Evolutionary conservation across 768 basidiomycete species (phyloP).

Genomic region (Trichaptum fuscoviolaceum): DNA sequence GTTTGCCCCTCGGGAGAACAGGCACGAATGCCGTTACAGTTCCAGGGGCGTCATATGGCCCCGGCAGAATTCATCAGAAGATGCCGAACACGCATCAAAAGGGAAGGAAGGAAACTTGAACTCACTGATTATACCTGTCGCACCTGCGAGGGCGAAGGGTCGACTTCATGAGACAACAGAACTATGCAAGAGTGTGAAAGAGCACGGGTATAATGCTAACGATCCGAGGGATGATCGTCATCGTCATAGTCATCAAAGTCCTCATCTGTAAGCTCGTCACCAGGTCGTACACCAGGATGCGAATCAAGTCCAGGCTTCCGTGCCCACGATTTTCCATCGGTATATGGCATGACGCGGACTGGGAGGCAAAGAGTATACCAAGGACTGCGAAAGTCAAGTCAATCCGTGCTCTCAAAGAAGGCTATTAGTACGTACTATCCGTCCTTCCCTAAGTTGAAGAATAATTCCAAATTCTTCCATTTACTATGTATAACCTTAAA

Average conservation of each 20-base stretch:
- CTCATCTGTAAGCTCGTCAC: slow-evolving; percentile 86
- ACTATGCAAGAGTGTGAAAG: background rate
- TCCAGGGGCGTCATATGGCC: slow-evolving; percentile 78
- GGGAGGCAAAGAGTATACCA: slow-evolving; percentile 79
- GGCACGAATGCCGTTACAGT: slow-evolving; percentile 13
- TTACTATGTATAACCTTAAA: slow-evolving; percentile 30
- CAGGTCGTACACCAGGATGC: slow-evolving; percentile 58
- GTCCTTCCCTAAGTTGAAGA: slow-evolving; percentile 78
- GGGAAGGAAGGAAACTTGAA: slow-evolving; percentile 6
- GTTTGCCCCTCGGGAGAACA: slow-evolving; percentile 44
- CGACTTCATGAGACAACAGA: background rate
- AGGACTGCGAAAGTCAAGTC: slow-evolving; percentile 41
- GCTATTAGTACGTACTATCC: slow-evolving; percentile 63
- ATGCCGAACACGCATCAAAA: slow-evolving; percentile 2
- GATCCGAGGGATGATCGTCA: slow-evolving; percentile 1
- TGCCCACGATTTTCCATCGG: slow-evolving; percentile 81
- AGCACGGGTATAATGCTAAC: background rate
- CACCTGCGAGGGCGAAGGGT: background rate
- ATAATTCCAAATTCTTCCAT: slow-evolving; percentile 67
- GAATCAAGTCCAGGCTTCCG: slow-evolving; percentile 57
- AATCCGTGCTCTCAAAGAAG: slow-evolving; percentile 1
- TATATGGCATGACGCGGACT: slow-evolving; percentile 70
- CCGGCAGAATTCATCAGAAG: slow-evolving; percentile 68
- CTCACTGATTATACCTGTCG: slow-evolving; percentile 10
- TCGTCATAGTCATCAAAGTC: slow-evolving; percentile 50